Conservation (phyloP, 441 rosid genomes). For the Raphanus hybrid region DNA sequence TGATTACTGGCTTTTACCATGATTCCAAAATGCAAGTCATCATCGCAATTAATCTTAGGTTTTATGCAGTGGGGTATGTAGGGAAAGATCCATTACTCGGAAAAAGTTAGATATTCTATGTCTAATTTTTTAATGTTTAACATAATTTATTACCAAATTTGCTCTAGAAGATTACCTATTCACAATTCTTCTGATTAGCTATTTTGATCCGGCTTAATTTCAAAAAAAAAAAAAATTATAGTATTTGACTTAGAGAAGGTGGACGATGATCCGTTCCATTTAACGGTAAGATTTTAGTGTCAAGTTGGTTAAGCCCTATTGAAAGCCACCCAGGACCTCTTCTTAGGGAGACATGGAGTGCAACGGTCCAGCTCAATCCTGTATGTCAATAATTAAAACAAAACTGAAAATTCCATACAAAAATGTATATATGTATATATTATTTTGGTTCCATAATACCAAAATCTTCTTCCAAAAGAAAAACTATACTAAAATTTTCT, state of each 20-base stretch:
- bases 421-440: too few relatives aligned
- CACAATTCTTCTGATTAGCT: neutral
- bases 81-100: neutral
- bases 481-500: too few relatives aligned
- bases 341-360: too few relatives aligned
- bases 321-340: too few relatives aligned
- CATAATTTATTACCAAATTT: neutral
- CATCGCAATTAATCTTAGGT: slow-evolving; percentile 27
- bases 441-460: too few relatives aligned
- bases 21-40: slow-evolving; percentile 26
- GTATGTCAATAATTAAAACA: too few relatives aligned
- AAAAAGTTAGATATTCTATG: neutral
- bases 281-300: too few relatives aligned
- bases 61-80: neutral
- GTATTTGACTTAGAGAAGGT: neutral
- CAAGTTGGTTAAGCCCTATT: too few relatives aligned
- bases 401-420: too few relatives aligned
- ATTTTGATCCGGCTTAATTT: neutral
- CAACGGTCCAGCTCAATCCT: too few relatives aligned
- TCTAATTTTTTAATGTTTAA: neutral
- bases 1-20: neutral
- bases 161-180: neutral
- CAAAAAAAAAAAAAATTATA: neutral
- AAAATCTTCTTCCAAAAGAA: too few relatives aligned
- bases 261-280: neutral